Evolutionary conservation across 495 filamentous ascomycete genomes (phyloP), one percentile per base, ranked within the genome.

Genomic region (Extremus antarcticus): DNA sequence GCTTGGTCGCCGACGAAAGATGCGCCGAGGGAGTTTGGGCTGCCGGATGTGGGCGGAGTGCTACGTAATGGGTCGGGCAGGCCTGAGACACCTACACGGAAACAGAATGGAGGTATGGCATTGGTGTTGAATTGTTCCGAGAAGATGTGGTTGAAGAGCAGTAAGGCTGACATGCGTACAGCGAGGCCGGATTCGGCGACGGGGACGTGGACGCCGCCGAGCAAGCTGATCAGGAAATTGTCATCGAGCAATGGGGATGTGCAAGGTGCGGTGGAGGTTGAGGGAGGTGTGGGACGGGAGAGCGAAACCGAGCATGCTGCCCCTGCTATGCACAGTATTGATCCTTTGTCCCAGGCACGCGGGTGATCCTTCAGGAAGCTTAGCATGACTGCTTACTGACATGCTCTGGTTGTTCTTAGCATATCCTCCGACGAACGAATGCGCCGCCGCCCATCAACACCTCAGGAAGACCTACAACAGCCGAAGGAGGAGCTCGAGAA

Each of bases 361-460:
- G n/a, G n/a, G n/a, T n/a, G n/a, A n/a, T n/a, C n/a, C n/a, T n/a
- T n/a, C n/a, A n/a, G n/a, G n/a, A n/a, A n/a, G n/a, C n/a, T n/a
- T n/a, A n/a, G n/a, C n/a, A n/a, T n/a, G n/a, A n/a, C n/a, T n/a
- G n/a, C n/a, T n/a, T n/a, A n/a, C n/a, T n/a, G n/a, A n/a, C n/a
- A n/a, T n/a, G n/a, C n/a, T n/a, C n/a, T n/a, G n/a, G n/a, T n/a
- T n/a, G n/a, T n/a, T n/a, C n/a, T n/a, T n/a, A n/a, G 79, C 79
- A 94, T 66, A 95, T 95, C 50, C 78, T 90, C 51, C 79, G 86
- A 65, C 82, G 88, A 62, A 89, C 87, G 49, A 88, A 88, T 67
- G 88, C 84, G 19, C 80, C 85, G 17, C 87, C 84, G 17, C 80
- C 85, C 10, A 54, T 25, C 1, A n/a, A 24, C 29, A 29, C 19